These are phyloP conservation scores for Trichophyton simii DNA, from an alignment of 2,329 filamentous ascomycete genomes.

Conservation along the genomic window DNA sequence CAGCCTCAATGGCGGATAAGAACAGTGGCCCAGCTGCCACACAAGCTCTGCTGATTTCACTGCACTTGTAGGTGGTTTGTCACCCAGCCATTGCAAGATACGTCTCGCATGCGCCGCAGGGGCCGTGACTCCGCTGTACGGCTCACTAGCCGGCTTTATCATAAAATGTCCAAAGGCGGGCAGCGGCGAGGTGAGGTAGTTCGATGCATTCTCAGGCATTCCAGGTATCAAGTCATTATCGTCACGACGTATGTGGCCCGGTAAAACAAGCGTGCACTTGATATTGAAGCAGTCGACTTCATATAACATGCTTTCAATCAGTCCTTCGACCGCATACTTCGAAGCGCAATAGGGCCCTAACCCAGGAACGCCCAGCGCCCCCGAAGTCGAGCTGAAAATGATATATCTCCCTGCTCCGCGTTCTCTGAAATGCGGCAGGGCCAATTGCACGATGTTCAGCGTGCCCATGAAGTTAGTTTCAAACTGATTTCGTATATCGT, in stretches of 20 bases:
- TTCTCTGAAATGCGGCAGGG: slow-evolving; percentile 73
- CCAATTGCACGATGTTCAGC: slow-evolving; percentile 80
- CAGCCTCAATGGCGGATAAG: slow-evolving; percentile 76
- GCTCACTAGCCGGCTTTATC: slow-evolving; percentile 71
- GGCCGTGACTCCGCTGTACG: slow-evolving; percentile 63
- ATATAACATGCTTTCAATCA: slow-evolving; percentile 94
- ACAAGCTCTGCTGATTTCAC: slow-evolving; percentile 87
- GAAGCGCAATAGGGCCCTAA: slow-evolving; percentile 91
- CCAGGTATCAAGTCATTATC: slow-evolving; percentile 37
- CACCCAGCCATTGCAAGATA: slow-evolving; percentile 89
- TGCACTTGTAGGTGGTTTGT: slow-evolving; percentile 82
- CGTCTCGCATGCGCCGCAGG: slow-evolving; percentile 80
- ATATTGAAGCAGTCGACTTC: slow-evolving; percentile 87
- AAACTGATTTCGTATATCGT: slow-evolving; percentile 90
- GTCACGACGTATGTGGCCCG: slow-evolving; percentile 75
- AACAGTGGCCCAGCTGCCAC: slow-evolving; percentile 90
- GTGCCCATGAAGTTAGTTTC: slow-evolving; percentile 97
- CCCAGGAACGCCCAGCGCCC: slow-evolving; percentile 84
- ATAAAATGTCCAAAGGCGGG: slow-evolving; percentile 86
- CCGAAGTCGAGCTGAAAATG: slow-evolving; percentile 87
- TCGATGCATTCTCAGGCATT: slow-evolving; percentile 12
- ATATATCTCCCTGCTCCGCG: slow-evolving; percentile 69
- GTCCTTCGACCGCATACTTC: slow-evolving; percentile 90
- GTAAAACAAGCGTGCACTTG: slow-evolving; percentile 85
- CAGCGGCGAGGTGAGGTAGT: slow-evolving; percentile 38